Evolutionary conservation across 805 yeast species (phyloP).

Genomic region (Wickerhamomyces mucosus): DNA sequence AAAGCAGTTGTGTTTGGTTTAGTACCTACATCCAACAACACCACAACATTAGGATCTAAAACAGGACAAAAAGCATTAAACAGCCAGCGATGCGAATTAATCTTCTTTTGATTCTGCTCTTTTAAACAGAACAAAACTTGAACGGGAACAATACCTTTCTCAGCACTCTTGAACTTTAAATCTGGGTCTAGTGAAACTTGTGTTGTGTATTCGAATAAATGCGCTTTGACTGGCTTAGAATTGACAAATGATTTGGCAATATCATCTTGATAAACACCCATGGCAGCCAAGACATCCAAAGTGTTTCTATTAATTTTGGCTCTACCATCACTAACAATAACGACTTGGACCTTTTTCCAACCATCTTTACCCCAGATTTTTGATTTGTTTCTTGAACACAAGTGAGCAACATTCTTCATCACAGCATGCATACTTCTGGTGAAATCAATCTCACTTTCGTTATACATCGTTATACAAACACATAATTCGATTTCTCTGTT

Average conservation of each 20-base stretch:
- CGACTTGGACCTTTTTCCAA: constrained; percentile 94
- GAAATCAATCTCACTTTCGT: constrained; percentile 83
- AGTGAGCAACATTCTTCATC: constrained; percentile 83
- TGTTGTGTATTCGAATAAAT: constrained; percentile 91
- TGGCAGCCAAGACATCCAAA: constrained; percentile 79
- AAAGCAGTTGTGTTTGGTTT: constrained; percentile 82
- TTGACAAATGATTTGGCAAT: constrained; percentile 93
- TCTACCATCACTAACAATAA: constrained; percentile 92
- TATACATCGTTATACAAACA: constrained; percentile 93
- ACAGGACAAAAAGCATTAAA: constrained; percentile 92
- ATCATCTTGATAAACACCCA: constrained; percentile 96
- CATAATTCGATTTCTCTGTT: constrained; percentile 89
- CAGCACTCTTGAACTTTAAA: constrained; percentile 82
- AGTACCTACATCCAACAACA: constrained; percentile 94
- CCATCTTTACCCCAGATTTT: constrained; percentile 93
- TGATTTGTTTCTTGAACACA: constrained; percentile 73
- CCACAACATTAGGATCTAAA: constrained; percentile 83
- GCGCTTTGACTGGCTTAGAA: constrained; percentile 86
- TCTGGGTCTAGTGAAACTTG: constrained; percentile 89
- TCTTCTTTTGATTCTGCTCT: constrained; percentile 86
- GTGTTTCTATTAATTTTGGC: constrained; percentile 79
- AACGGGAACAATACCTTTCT: constrained; percentile 87
- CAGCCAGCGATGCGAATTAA: constrained; percentile 96
- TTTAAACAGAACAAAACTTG: constrained; percentile 89
- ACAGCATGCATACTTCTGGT: constrained; percentile 93